Conservation (phyloP, 164 flowering plant species). For the Stephania cephalantha region DNA sequence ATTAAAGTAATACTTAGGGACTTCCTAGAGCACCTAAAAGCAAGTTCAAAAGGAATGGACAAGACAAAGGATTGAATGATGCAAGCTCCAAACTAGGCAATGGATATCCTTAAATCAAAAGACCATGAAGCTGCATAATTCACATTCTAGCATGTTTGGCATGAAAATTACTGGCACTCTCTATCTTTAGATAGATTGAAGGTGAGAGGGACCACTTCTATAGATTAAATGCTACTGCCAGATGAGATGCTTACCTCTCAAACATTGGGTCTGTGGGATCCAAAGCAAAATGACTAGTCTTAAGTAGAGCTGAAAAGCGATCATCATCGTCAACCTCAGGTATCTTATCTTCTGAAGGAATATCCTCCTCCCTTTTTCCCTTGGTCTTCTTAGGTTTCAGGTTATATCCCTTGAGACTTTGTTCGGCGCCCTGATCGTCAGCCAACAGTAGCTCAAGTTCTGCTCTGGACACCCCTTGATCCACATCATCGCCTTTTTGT, state of each 20-base stretch:
- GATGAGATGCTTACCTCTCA: slow-evolving; percentile 47
- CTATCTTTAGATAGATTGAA: too few relatives aligned
- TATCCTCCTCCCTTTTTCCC: slow-evolving; percentile 45
- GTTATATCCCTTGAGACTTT: slow-evolving; percentile 62
- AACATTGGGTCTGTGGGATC: slow-evolving; percentile 93
- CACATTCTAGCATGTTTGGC: background rate
- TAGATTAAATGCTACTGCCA: too few relatives aligned
- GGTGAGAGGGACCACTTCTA: too few relatives aligned
- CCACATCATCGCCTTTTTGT: slow-evolving; percentile 26
- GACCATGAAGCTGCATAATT: background rate
- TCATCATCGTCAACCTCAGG: slow-evolving; percentile 52
- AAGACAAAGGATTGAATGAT: background rate
- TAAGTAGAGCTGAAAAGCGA: slow-evolving; percentile 59
- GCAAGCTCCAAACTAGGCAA: background rate
- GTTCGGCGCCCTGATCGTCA: slow-evolving; percentile 56
- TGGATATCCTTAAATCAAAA: background rate
- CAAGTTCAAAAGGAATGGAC: background rate
- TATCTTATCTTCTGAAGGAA: slow-evolving; percentile 47
- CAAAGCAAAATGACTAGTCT: slow-evolving; percentile 55
- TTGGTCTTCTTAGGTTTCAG: slow-evolving; percentile 55
- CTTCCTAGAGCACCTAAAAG: background rate
- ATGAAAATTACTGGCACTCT: too few relatives aligned
- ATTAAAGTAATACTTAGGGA: background rate
- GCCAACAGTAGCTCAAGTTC: slow-evolving; percentile 86
- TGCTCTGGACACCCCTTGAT: slow-evolving; percentile 61